Evolutionary conservation across 495 filamentous ascomycete species (phyloP), one percentile per base, ranked within the genome.

Genomic region (Paragyromitra xinjiangensis): DNA sequence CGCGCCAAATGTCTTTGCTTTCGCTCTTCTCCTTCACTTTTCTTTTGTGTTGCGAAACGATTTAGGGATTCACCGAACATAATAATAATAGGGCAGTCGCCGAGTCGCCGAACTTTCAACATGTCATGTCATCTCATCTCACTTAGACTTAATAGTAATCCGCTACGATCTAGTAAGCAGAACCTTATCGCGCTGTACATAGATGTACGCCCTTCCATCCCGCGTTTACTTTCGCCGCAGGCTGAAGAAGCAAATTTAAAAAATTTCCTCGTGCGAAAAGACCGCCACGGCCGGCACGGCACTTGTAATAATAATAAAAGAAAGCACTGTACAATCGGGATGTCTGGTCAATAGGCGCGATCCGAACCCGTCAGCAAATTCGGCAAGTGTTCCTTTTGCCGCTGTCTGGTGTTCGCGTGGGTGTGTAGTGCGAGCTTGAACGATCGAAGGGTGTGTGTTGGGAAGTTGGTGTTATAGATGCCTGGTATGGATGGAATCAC

Each of bases 321-420:
- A 67, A 59, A 34, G 37, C 12, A 34, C 19, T 40, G 53, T 50
- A 62, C 40, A 61, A 69, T 74, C 71, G 71, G 71, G 71, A 69
- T 61, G 71, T 8, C 37, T 5, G 51, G 71, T 69, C 34, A 74
- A 48, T 40, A 74, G 74, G 69, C 74, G 74, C 74, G 58, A 73
- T 73, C 69, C 53, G 50, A 64, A 72, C 58, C 59, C 51, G 69
- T 59, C 73, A 71, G 68, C 68, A 71, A 26, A 76, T 39, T 76
- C 74, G 69, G 61, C 74, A 77, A 66, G 74, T 77, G 74, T 73
- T 77, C 66, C 61, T 77, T 65, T 76, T 77, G 34, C 73, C 73
- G 69, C 69, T 58, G 56, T 51, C 40, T 71, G 56, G 48, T 55
- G 68, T 39, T 40, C 64, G 71, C 19, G 71, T 51, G 66, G 48